A percentile compares a stretch with the other conserved stretches of the same genome.
These are phyloP conservation scores for Penicillium janthinellum DNA, from an alignment of 2,329 filamentous ascomycete species.

Conservation along the genomic window DNA sequence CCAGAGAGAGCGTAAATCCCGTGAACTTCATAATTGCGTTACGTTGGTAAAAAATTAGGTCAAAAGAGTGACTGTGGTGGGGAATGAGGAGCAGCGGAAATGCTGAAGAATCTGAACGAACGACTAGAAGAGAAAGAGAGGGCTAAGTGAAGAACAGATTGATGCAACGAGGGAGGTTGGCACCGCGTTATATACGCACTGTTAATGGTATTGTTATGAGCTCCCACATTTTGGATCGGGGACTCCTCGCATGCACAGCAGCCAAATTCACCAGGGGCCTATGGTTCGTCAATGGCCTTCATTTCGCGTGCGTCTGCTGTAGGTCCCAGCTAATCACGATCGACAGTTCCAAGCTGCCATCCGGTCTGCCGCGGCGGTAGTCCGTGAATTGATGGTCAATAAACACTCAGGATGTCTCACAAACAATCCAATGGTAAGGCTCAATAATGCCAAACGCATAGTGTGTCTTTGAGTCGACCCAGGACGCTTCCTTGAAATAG, in stretches of 20 bases:
- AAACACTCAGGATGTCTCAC: conserved; percentile 19
- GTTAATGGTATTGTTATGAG: conserved; percentile 13
- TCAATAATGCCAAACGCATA: neutral
- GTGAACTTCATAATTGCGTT: conserved; percentile 41
- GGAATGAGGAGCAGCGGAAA: conserved; percentile 3
- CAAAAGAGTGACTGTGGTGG: conserved; percentile 28
- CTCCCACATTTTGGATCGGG: conserved; percentile 11
- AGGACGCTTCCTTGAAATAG: conserved; percentile 7
- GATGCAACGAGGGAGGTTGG: neutral
- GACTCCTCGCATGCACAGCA: conserved; percentile 21
- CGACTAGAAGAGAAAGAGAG: conserved; percentile 26
- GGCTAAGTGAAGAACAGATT: conserved; percentile 20
- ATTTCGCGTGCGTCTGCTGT: conserved; percentile 7
- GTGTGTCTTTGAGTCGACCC: neutral
- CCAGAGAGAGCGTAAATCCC: conserved; percentile 35
- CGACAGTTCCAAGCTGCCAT: conserved; percentile 10
- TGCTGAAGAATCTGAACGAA: conserved; percentile 17
- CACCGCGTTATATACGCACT: conserved; percentile 28
- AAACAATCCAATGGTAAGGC: conserved; percentile 14
- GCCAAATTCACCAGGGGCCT: conserved; percentile 11
- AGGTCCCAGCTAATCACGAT: conserved; percentile 9
- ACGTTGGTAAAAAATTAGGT: conserved; percentile 4
- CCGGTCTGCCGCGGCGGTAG: conserved; percentile 4
- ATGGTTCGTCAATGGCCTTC: conserved; percentile 8
- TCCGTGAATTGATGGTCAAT: conserved; percentile 2